Evolutionary conservation across 2,329 filamentous ascomycete species (phyloP).

Genomic region (Aspergillus pseudotamarii): DNA sequence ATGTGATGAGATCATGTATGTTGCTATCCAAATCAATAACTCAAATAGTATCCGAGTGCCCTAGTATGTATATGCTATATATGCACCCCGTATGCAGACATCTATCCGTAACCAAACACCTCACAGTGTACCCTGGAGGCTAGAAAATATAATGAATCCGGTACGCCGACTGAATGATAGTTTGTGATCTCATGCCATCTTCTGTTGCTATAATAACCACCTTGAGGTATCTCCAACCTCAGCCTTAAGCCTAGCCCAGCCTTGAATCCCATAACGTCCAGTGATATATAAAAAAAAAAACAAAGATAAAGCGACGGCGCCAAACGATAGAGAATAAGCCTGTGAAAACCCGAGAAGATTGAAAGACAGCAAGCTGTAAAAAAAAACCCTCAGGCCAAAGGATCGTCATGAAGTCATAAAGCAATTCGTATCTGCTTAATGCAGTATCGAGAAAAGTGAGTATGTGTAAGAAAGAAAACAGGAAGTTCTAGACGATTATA

Average conservation of each 20-base stretch:
- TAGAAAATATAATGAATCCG: not conserved
- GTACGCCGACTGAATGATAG: slow-evolving; percentile 1
- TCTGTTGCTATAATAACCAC: not conserved
- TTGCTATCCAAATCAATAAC: not conserved
- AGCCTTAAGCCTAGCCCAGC: not conserved
- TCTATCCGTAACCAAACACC: not conserved
- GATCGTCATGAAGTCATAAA: not conserved
- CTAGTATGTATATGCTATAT: not conserved
- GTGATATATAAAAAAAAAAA: not conserved
- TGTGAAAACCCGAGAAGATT: not conserved
- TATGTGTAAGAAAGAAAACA: not conserved
- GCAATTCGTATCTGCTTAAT: not conserved
- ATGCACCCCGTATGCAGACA: not conserved
- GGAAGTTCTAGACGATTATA: not conserved
- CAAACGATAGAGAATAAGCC: not conserved
- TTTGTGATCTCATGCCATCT: not conserved
- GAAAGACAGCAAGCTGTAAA: not conserved
- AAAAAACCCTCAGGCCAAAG: not conserved
- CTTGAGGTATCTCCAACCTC: not conserved
- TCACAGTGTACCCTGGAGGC: not conserved
- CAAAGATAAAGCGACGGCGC: not conserved
- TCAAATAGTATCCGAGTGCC: not conserved
- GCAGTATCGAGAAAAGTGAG: not conserved
- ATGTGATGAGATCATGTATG: not conserved
- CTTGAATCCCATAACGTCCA: not conserved